Evolutionary conservation across 2,329 filamentous ascomycete species (phyloP).

Genomic region (Aspergillus sp.): DNA sequence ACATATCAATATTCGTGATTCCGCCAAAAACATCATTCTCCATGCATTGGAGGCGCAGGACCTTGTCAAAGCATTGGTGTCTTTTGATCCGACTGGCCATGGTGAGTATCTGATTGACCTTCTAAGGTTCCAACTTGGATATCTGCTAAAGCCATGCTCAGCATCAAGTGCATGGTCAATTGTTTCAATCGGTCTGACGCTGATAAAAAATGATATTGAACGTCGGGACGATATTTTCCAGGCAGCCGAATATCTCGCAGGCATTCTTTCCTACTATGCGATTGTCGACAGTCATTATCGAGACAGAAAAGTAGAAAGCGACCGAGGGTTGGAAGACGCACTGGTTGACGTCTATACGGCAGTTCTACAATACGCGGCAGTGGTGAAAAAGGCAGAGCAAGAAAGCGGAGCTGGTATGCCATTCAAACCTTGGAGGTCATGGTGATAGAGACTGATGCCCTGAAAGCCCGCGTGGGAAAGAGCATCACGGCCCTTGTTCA

Average conservation of each 20-base stretch:
- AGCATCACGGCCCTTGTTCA: background rate
- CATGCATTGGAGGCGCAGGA: constrained; percentile 1
- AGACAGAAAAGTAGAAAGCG: background rate
- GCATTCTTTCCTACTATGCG: background rate
- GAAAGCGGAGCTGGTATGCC: background rate
- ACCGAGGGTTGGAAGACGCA: background rate
- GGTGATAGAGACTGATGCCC: background rate
- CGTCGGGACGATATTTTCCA: constrained; percentile 1
- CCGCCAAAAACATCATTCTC: background rate
- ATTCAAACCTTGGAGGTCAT: background rate
- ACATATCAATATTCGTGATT: constrained; percentile 1
- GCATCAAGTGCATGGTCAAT: constrained; percentile 1
- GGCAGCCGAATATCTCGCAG: background rate
- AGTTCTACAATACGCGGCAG: background rate
- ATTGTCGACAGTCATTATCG: background rate
- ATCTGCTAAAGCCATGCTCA: background rate
- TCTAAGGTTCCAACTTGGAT: background rate
- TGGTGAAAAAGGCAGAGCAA: background rate
- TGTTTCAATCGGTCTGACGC: constrained; percentile 1
- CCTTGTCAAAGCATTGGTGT: background rate
- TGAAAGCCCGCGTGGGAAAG: background rate
- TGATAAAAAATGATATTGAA: constrained; percentile 1
- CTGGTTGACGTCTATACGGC: background rate
- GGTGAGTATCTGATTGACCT: background rate
- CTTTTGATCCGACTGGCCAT: background rate